A percentile compares a stretch with the other conserved stretches of the same genome.
phyloP scores from a whole-genome alignment of 2,329 filamentous ascomycete genomes.

The Tolypocladium guangdongense region DNA sequence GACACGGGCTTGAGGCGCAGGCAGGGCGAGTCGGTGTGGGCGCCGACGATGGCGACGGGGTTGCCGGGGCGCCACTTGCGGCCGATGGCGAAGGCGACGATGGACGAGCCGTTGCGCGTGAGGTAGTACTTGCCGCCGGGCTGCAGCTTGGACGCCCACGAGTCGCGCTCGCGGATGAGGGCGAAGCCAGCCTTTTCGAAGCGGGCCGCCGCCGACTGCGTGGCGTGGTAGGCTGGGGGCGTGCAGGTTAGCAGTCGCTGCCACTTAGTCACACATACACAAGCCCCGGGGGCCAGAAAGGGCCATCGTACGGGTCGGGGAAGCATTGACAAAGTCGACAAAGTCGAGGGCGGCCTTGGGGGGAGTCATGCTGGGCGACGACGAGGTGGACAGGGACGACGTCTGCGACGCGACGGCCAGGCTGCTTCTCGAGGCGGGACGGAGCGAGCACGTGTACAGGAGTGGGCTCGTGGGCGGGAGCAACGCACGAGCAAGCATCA shows the following conservation, averaged over 20 bases:
- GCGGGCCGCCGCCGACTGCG: slow-evolving; percentile 63
- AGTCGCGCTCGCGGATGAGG: slow-evolving; percentile 80
- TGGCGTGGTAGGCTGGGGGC: slow-evolving; percentile 77
- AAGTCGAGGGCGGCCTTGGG: slow-evolving; percentile 64
- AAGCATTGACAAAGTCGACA: slow-evolving; percentile 86
- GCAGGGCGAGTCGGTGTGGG: slow-evolving; percentile 90
- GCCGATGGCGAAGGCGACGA: slow-evolving; percentile 87
- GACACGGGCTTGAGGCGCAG: slow-evolving; percentile 90
- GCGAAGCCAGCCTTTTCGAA: slow-evolving; percentile 78
- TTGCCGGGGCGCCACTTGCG: slow-evolving; percentile 86
- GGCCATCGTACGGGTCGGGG: slow-evolving; percentile 66
- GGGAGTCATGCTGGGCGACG: slow-evolving; percentile 35
- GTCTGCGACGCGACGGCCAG: not conserved
- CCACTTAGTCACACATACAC: not conserved
- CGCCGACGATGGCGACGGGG: slow-evolving; percentile 84
- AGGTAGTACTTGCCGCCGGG: slow-evolving; percentile 94
- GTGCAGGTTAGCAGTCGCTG: not conserved
- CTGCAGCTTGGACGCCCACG: slow-evolving; percentile 68
- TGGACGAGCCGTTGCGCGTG: slow-evolving; percentile 84
- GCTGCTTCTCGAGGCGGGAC: not conserved
- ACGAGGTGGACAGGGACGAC: slow-evolving; percentile 16
- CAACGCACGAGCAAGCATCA: not conserved
- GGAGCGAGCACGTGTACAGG: not conserved
- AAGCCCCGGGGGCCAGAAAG: not conserved
- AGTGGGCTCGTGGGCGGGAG: not conserved